These are phyloP conservation scores for Hypomyces rosellus DNA, from an alignment of 2,329 filamentous ascomycete genomes.

Conservation along the genomic window DNA sequence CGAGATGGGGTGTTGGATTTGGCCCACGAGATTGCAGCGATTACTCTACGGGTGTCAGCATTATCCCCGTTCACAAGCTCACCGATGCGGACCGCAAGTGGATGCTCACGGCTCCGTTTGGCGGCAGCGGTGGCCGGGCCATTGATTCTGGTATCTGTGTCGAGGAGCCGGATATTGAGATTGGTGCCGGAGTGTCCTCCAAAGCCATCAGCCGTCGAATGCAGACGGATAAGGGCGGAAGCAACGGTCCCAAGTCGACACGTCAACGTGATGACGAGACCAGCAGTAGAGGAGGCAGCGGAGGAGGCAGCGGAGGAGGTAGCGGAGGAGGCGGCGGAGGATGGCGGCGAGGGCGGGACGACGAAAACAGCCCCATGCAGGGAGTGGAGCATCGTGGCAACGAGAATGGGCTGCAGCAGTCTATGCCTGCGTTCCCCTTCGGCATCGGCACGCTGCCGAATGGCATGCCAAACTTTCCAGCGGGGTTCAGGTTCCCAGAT, in stretches of 20 bases:
- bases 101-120: conserved; percentile 90
- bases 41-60: conserved; percentile 83
- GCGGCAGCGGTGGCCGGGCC: conserved; percentile 77
- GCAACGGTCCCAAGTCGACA: conserved; percentile 59
- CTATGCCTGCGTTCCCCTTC: conserved; percentile 29
- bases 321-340: too few relatives aligned
- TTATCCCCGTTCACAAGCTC: conserved; percentile 86
- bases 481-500: conserved; percentile 34
- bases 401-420: conserved; percentile 17
- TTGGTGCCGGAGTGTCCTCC: conserved; percentile 91
- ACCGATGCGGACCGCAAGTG: conserved; percentile 97
- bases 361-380: conserved; percentile 16
- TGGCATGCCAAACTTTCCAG: conserved; percentile 37
- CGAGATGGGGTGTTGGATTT: conserved; percentile 95
- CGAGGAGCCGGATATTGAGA: conserved; percentile 97
- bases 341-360: conserved; percentile 23
- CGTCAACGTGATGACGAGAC: conserved; percentile 35
- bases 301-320: too few relatives aligned
- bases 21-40: conserved; percentile 96
- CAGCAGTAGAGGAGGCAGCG: conserved; percentile 20
- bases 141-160: conserved; percentile 83
- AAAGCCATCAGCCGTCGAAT: conserved; percentile 72
- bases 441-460: conserved; percentile 35
- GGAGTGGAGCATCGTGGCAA: not conserved
- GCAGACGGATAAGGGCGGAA: conserved; percentile 61